Evolutionary conservation across 371 early-diverging fungal genomes (phyloP).

Genomic region (Mucor lusitanicus): DNA sequence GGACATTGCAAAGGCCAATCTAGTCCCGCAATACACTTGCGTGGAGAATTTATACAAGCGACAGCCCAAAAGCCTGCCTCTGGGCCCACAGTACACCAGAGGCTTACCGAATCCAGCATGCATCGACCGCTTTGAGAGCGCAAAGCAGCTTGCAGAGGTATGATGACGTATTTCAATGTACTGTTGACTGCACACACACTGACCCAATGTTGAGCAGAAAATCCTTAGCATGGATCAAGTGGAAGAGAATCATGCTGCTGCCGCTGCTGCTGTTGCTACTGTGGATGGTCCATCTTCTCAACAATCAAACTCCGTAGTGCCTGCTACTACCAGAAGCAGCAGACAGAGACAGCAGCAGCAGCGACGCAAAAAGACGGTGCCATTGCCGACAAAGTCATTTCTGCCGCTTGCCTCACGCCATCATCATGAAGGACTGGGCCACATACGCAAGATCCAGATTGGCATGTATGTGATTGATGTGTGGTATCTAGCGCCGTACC

Average conservation of each 20-base stretch:
- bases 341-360: background rate
- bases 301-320: slow-evolving; percentile 15
- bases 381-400: slow-evolving; percentile 20
- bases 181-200: background rate
- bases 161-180: background rate
- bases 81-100: slow-evolving; percentile 15
- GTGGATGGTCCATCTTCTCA: background rate
- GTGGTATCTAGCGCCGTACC: slow-evolving; percentile 99
- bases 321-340: background rate
- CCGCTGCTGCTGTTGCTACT: background rate
- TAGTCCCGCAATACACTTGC: slow-evolving; percentile 10
- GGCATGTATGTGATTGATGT: slow-evolving; percentile 87
- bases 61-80: background rate
- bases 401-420: slow-evolving; percentile 13
- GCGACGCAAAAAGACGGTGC: background rate
- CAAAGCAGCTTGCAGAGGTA: slow-evolving; percentile 13
- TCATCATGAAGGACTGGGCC: slow-evolving; percentile 1
- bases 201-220: background rate
- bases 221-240: background rate
- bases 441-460: slow-evolving; percentile 42
- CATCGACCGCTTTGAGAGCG: slow-evolving; percentile 12
- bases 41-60: slow-evolving; percentile 4
- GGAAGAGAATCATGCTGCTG: background rate
- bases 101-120: slow-evolving; percentile 8
- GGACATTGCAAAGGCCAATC: slow-evolving; percentile 8